Evolutionary conservation across 768 basidiomycete species (phyloP).

Genomic region (Chlorophyllum brunneum): DNA sequence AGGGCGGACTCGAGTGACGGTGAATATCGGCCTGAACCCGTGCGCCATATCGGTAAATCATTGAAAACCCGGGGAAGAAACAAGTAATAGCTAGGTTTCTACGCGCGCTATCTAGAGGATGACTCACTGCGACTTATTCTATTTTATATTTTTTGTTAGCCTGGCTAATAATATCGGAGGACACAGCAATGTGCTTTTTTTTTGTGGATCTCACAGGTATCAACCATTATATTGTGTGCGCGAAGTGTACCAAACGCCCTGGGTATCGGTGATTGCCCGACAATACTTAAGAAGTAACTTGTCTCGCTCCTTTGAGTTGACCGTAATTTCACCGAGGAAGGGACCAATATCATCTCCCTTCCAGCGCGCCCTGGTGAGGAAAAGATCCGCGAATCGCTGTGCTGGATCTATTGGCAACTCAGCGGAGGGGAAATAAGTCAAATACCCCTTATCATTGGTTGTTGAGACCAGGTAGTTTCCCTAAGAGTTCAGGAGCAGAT

Average conservation of each 20-base stretch:
- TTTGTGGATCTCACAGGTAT: too few species aligned
- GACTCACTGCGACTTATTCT: neutral
- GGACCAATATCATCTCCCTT: constrained; percentile 74
- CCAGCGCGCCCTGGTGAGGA: constrained; percentile 77
- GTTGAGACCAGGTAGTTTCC: constrained; percentile 66
- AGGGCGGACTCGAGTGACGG: constrained; percentile 36
- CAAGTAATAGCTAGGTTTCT: constrained; percentile 20
- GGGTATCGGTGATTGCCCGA: constrained; percentile 64
- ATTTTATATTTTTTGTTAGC: neutral
- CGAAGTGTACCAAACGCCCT: constrained; percentile 73
- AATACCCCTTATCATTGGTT: constrained; percentile 26
- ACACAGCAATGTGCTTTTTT: too few species aligned
- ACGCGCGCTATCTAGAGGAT: too few species aligned
- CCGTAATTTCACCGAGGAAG: constrained; percentile 77
- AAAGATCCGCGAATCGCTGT: constrained; percentile 83
- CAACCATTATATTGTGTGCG: constrained; percentile 57
- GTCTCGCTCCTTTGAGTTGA: constrained; percentile 86
- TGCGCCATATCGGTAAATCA: constrained; percentile 33
- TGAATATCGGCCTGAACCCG: constrained; percentile 45
- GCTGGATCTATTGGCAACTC: constrained; percentile 73
- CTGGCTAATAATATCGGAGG: too few species aligned
- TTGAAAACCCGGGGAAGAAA: constrained; percentile 36
- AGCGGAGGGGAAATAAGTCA: constrained; percentile 77
- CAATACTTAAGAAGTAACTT: constrained; percentile 85
- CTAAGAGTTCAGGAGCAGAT: too few species aligned